Evolutionary conservation across 495 filamentous ascomycete species (phyloP).

Genomic region (Neurospora sp.): DNA sequence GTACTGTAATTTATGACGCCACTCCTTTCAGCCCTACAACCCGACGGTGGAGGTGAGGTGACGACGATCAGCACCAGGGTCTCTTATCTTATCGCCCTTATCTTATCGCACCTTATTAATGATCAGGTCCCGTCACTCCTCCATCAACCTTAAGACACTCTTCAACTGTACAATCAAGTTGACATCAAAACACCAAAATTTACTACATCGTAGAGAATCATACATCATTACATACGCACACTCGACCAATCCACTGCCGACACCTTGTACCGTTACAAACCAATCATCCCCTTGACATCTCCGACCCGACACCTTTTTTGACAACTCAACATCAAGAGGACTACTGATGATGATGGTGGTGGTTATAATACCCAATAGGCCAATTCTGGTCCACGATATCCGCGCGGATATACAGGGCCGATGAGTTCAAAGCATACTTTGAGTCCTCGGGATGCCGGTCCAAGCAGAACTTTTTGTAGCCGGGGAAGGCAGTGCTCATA

Average conservation of each 20-base stretch:
- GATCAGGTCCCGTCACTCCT: background rate
- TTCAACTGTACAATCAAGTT: background rate
- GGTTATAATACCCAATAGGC: background rate
- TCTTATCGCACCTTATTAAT: background rate
- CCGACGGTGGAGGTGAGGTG: background rate
- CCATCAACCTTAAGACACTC: background rate
- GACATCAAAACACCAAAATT: background rate
- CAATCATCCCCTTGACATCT: background rate
- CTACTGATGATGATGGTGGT: background rate
- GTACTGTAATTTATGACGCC: background rate
- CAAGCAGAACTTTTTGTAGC: background rate
- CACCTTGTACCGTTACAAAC: background rate
- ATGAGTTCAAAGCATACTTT: background rate
- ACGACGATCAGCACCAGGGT: background rate
- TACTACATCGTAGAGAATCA: background rate
- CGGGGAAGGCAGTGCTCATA: background rate
- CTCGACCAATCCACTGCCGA: background rate
- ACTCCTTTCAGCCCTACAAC: background rate
- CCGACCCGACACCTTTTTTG: background rate
- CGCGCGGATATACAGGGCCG: conserved; percentile 6
- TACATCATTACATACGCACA: background rate
- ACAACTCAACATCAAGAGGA: too few species aligned
- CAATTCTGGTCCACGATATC: conserved; percentile 4
- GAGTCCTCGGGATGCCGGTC: background rate
- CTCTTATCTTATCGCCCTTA: background rate